Conservation (phyloP, 441 rosid genomes). For the Eutrema salsugineum region DNA sequence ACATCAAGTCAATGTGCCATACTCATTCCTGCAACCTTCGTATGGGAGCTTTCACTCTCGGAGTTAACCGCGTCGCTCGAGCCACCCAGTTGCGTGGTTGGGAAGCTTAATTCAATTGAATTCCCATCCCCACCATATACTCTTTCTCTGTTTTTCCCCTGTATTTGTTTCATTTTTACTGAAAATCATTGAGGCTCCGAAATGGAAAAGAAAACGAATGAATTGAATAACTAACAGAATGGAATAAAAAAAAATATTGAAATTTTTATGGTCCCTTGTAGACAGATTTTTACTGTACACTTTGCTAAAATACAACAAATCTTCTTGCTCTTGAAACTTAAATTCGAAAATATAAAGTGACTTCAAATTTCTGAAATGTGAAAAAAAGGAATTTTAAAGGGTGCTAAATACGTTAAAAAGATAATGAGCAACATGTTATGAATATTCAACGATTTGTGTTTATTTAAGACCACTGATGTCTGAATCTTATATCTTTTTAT, state of each 20-base stretch:
- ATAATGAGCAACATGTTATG: slow-evolving; percentile 22
- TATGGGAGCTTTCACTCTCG: slow-evolving; percentile 98
- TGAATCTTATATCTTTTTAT: too few relatives aligned
- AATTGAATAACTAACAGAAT: slow-evolving; percentile 21
- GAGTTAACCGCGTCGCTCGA: slow-evolving; percentile 89
- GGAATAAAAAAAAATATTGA: background rate
- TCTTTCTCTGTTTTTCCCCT: slow-evolving; percentile 1
- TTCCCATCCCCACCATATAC: background rate
- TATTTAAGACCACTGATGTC: background rate
- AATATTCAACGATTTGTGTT: background rate
- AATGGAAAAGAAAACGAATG: slow-evolving; percentile 22
- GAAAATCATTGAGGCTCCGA: slow-evolving; percentile 19
- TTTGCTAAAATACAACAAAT: background rate
- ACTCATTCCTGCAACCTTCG: slow-evolving; percentile 79
- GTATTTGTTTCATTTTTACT: slow-evolving; percentile 12
- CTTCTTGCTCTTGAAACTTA: background rate
- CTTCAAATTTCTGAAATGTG: background rate
- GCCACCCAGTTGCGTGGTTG: slow-evolving; percentile 86
- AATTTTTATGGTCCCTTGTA: background rate
- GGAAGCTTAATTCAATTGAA: slow-evolving; percentile 58
- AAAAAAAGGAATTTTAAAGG: background rate
- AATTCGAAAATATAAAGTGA: background rate
- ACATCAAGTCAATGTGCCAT: slow-evolving; percentile 90
- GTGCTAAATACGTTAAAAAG: slow-evolving; percentile 23
- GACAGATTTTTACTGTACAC: background rate